A percentile compares a stretch with the other conserved stretches of the same genome.
These are phyloP conservation scores for Epichloe glyceriae DNA, from an alignment of 2,329 filamentous ascomycete genomes.

Conservation along the genomic window DNA sequence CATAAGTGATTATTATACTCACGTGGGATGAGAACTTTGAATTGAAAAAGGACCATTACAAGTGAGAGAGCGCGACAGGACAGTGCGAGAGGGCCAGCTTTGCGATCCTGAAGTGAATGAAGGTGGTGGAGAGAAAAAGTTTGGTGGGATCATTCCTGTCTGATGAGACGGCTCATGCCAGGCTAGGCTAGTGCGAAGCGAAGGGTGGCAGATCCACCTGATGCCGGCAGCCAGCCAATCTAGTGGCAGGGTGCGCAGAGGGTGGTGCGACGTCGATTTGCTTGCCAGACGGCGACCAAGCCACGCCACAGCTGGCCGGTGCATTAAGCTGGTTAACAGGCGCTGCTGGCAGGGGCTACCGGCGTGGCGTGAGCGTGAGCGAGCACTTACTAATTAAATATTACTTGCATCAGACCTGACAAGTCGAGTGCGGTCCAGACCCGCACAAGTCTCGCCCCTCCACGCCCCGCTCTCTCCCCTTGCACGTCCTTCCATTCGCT, in stretches of 20 bases:
- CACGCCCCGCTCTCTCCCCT: neutral
- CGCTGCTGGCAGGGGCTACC: neutral
- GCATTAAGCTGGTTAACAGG: neutral
- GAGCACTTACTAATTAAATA: neutral
- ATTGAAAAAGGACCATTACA: neutral
- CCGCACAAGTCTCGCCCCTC: neutral
- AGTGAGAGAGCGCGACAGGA: no score
- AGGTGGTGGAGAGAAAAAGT: neutral
- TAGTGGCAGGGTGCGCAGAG: neutral
- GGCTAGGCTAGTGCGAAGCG: neutral
- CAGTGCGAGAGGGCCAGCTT: no score
- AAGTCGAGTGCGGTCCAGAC: no score
- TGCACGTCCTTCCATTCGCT: neutral
- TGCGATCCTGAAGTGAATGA: neutral
- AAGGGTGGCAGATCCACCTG: neutral
- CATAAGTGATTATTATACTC: neutral
- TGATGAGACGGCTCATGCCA: neutral
- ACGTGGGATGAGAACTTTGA: neutral
- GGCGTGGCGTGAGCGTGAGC: neutral
- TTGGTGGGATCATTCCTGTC: neutral
- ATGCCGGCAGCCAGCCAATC: neutral
- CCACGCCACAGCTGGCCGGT: conserved; percentile 1
- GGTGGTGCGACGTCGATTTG: neutral
- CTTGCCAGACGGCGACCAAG: neutral
- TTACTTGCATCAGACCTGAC: no score